Evolutionary conservation across 1,284 basidiomycete genomes (phyloP), one percentile per base, ranked within the genome.

Genomic region (Marasmius sp.): DNA sequence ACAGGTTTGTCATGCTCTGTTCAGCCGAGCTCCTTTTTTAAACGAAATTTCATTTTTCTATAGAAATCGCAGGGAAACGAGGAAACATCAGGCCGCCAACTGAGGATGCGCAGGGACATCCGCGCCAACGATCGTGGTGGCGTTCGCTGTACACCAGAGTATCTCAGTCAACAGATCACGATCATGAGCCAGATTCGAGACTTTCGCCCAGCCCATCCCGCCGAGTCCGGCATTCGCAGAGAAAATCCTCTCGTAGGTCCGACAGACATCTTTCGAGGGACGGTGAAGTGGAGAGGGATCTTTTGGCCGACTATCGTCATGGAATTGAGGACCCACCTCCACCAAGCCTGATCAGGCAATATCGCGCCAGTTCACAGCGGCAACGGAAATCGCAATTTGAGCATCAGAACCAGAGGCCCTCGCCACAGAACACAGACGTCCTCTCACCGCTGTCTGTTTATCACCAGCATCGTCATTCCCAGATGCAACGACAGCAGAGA

Each of bases 51-150:
- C 36, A 52, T 34, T 5, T 33, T 61, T 39, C 20, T 54, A 39
- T 57, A 70, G 70, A 67, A 36, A 68, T 69, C 50, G 59, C 67
- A 27, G 34, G 33, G 20, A 66, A 66, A n/a, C 65, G 66, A 43
- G 62, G 63, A 12, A 67, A 67, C 56, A 69, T 68, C 59, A 66
- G 65, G 49, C 61, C 60, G 1, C 33, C 61, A 27, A 62, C 62
- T 18, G 54, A 63, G 9, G 62, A 65, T 22, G 62, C 62, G 18
- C 37, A 54, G 22, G 50, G 48, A 3, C 64, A 68, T 5, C 67
- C 68, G 34, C 71, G 70, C 57, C 72, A 69, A 45, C 64, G 74
- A 9, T 84, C 86, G 0, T 86, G 85, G 86, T 87, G 85, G 85
- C 80, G 80, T 20, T 77, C 72, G 45, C 67, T 84, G 6, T 86